These are phyloP conservation scores for Candida pseudoviswanathii DNA, from an alignment of 1,139 yeast genomes.

Conservation along the genomic window DNA sequence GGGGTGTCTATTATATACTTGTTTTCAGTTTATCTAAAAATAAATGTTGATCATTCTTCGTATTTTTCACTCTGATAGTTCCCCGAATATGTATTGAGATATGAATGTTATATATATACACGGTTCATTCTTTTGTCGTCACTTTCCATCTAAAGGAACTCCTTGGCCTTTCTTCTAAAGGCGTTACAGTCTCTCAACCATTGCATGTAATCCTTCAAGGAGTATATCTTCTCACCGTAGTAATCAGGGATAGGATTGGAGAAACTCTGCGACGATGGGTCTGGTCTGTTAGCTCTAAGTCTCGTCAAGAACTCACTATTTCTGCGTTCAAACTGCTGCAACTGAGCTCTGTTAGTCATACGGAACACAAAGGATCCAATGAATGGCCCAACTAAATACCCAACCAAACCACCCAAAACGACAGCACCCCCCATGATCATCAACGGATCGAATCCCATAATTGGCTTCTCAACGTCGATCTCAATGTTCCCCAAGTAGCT, in stretches of 20 bases:
- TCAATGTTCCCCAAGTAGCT: constrained; percentile 76
- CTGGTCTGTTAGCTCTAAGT: constrained; percentile 78
- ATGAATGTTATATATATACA: not conserved
- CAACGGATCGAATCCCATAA: constrained; percentile 86
- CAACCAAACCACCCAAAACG: constrained; percentile 70
- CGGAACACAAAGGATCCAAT: constrained; percentile 74
- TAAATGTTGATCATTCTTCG: not conserved
- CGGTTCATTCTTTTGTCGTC: not conserved
- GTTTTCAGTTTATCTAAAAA: not conserved
- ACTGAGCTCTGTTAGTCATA: constrained; percentile 48
- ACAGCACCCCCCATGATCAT: constrained; percentile 72
- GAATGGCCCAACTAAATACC: constrained; percentile 82
- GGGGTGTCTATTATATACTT: not conserved
- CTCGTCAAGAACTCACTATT: constrained; percentile 75
- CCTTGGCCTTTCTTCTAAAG: constrained; percentile 81
- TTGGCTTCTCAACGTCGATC: constrained; percentile 78
- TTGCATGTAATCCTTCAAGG: constrained; percentile 82
- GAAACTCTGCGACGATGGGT: constrained; percentile 89
- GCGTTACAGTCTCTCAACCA: constrained; percentile 97
- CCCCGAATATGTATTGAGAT: not conserved
- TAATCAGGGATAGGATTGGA: constrained; percentile 97
- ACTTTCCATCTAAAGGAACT: constrained; percentile 54
- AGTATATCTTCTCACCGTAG: constrained; percentile 93
- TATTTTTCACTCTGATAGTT: not conserved
- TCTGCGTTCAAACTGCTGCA: constrained; percentile 54